Base-by-base conservation (phyloP, 2,329 filamentous ascomycete species). In the Aureobasidium lini region DNA sequence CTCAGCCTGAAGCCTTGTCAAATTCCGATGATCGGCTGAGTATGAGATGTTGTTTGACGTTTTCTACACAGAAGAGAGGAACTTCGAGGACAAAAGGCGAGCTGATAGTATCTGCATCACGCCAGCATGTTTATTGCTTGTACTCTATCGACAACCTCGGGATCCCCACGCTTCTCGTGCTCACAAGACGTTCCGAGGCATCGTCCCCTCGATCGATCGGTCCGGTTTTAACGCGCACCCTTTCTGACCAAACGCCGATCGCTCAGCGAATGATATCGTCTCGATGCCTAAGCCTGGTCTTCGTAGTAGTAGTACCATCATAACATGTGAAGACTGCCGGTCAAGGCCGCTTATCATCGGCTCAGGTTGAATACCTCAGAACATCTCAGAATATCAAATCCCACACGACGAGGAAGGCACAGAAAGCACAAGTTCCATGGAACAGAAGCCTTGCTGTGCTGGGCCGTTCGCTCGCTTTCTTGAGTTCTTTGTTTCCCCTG, bases 401-500 rank as follows among this genome's bases (percentile, higher is more conserved):
- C 77, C 77, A 79, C 28, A 78, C 65, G 1, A 79, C 71, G 50
- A 80, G 69, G 44, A 75, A 74, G 32, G 69, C 65, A 67, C 77
- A 79, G 56, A 79, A 77, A 2, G 67, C 72, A 57, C 70, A 73
- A 13, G 77, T 80, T 9, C 71, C 72, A 63, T 70, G 80, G 61
- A 78, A 81, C 11, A 80, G 70, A 64, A 75, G 75, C 61, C 75
- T 73, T 44, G 79, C 79, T 6, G 73, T 80, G 61, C 77, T 81
- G 59, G 69, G 74, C 47, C 78, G 76, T 70, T 84, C 77, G 60
- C 75, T 85, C 31, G 93, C 94, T 69, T 87, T 85, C 76, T 94
- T 94, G 56, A 99, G 79, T 77, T 97, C 87, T 74, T 88, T 89
- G 76, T 99, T 99, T 16, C 93, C 94, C 60, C 85, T 85, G 13